These are phyloP conservation scores for Candida silvicultrix DNA, from an alignment of 805 yeast genomes.

Conservation along the genomic window DNA sequence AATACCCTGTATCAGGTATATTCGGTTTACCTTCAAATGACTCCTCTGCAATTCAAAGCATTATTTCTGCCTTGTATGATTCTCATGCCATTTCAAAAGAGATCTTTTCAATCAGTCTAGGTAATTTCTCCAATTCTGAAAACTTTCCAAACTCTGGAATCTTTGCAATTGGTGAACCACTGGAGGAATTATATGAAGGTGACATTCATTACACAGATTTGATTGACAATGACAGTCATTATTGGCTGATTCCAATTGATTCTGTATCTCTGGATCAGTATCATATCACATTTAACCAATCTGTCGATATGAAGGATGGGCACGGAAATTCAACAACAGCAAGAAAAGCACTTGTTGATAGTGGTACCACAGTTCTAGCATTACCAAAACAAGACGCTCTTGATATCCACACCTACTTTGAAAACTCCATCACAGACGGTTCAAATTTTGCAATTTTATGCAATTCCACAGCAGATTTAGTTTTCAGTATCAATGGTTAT, in stretches of 20 bases:
- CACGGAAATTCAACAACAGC: slow-evolving; percentile 9
- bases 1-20: slow-evolving; percentile 52
- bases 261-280: slow-evolving; percentile 29
- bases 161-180: slow-evolving; percentile 36
- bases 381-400: slow-evolving; percentile 50
- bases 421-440: slow-evolving; percentile 48
- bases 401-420: slow-evolving; percentile 45
- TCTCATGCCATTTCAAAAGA: slow-evolving; percentile 27
- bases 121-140: slow-evolving; percentile 16
- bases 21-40: slow-evolving; percentile 50
- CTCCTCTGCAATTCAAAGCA: slow-evolving; percentile 29
- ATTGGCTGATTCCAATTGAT: slow-evolving; percentile 47
- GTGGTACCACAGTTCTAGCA: slow-evolving; percentile 61
- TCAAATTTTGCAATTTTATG: slow-evolving; percentile 57
- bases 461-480: slow-evolving; percentile 36
- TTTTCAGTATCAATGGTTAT: slow-evolving; percentile 35
- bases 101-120: slow-evolving; percentile 41
- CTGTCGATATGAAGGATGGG: slow-evolving; percentile 2
- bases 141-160: slow-evolving; percentile 32
- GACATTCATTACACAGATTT: slow-evolving; percentile 35
- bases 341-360: slow-evolving; percentile 49
- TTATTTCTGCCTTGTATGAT: slow-evolving; percentile 33
- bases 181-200: slow-evolving; percentile 31
- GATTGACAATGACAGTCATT: slow-evolving; percentile 27
- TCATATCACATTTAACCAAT: slow-evolving; percentile 26